These are phyloP conservation scores for Podaxis rugospora DNA, from an alignment of 768 basidiomycete genomes.

Conservation along the genomic window DNA sequence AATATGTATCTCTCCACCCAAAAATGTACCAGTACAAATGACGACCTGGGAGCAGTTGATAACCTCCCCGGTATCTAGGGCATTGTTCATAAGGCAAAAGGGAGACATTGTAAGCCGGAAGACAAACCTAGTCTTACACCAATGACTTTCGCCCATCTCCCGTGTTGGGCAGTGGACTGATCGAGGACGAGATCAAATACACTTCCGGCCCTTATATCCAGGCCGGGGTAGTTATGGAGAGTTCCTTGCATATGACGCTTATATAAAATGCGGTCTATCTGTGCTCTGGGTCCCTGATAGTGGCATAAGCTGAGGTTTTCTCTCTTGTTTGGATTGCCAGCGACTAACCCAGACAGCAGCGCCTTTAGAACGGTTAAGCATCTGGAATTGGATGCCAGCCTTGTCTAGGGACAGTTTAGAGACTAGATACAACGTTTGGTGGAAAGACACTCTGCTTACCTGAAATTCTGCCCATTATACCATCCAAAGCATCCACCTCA, in stretches of 20 bases:
- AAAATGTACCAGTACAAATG: constrained; percentile 88
- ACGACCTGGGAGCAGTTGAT: constrained; percentile 80
- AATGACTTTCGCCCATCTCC: constrained; percentile 46
- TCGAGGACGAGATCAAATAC: constrained; percentile 79
- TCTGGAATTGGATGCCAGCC: constrained; percentile 85
- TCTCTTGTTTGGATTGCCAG: not conserved
- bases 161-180: constrained; percentile 28
- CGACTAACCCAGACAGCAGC: constrained; percentile 82
- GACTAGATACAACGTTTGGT: not conserved
- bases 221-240: constrained; percentile 59
- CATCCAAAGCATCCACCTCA: constrained; percentile 89
- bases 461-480: constrained; percentile 77
- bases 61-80: constrained; percentile 65
- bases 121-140: constrained; percentile 67
- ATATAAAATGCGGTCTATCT: constrained; percentile 84
- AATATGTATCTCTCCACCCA: constrained; percentile 89
- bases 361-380: constrained; percentile 82
- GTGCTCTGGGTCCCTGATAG: constrained; percentile 80
- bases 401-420: constrained; percentile 46
- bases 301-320: constrained; percentile 1
- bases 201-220: constrained; percentile 66
- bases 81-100: not conserved
- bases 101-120: not conserved
- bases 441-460: constrained; percentile 40
- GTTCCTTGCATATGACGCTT: constrained; percentile 76